Evolutionary conservation across 1,139 yeast genomes (phyloP).

Genomic region (Sugiyamaella xylanicola): DNA sequence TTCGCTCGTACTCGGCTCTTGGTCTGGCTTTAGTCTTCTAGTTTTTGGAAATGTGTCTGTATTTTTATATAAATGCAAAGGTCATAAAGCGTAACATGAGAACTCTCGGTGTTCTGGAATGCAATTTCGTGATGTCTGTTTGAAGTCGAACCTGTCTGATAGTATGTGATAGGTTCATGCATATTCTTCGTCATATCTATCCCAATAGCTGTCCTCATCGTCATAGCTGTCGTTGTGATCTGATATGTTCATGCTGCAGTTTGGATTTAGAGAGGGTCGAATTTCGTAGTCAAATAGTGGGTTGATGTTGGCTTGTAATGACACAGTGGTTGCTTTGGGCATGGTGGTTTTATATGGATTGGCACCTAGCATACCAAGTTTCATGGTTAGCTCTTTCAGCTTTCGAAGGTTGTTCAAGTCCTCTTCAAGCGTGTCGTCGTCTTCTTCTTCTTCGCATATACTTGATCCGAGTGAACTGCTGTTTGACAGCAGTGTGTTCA

Average conservation of each 20-base stretch:
- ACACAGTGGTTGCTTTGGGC: background rate
- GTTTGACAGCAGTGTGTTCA: constrained; percentile 4
- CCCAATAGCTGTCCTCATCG: constrained; percentile 28
- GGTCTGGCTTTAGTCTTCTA: no score
- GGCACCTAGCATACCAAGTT: constrained; percentile 8
- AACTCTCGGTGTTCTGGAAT: background rate
- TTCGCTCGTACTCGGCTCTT: no score
- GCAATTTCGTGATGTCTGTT: no score
- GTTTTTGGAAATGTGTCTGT: background rate
- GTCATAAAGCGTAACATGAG: background rate
- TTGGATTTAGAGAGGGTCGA: constrained; percentile 2
- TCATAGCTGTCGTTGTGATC: constrained; percentile 8
- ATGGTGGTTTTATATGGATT: constrained; percentile 6
- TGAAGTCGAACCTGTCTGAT: no score
- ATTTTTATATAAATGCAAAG: background rate
- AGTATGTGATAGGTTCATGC: background rate
- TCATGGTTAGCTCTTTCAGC: constrained; percentile 10
- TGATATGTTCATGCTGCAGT: background rate
- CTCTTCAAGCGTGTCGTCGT: constrained; percentile 7
- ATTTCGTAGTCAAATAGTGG: constrained; percentile 6
- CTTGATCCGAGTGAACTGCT: constrained; percentile 14
- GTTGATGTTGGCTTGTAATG: background rate
- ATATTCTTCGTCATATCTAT: constrained; percentile 21
- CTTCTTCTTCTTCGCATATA: constrained; percentile 11
- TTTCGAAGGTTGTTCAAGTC: constrained; percentile 4